Percentiles rank a stretch among this genome's conserved stretches.
Evolutionary conservation across 2,329 filamentous ascomycete species (phyloP).

Genomic region (Golovinomyces cichoracearum): DNA sequence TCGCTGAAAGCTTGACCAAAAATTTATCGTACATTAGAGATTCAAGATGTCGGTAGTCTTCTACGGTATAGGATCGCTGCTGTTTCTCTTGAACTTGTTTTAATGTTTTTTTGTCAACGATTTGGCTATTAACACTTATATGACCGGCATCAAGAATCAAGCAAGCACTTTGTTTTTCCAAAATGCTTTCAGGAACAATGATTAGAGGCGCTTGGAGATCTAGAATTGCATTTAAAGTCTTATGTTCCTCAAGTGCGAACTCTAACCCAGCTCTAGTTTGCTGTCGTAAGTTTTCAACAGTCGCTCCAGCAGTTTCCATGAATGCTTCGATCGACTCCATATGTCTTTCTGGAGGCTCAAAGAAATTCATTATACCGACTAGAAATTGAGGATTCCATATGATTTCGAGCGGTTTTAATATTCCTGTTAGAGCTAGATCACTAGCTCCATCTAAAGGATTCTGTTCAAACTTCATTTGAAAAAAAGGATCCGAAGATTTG

Average conservation of each 20-base stretch:
- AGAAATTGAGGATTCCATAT: conserved; percentile 93
- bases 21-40: conserved; percentile 97
- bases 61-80: conserved; percentile 59
- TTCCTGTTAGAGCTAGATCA: conserved; percentile 70
- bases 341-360: conserved; percentile 82
- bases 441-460: conserved; percentile 83
- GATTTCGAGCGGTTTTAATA: conserved; percentile 83
- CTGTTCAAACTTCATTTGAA: conserved; percentile 76
- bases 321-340: conserved; percentile 96
- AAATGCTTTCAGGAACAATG: conserved; percentile 85
- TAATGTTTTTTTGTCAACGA: conserved; percentile 77
- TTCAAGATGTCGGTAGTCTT: conserved; percentile 70
- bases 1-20: conserved; percentile 72
- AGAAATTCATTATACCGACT: conserved; percentile 77
- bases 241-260: conserved; percentile 91
- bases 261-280: conserved; percentile 89
- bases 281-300: conserved; percentile 78
- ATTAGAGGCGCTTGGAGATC: conserved; percentile 90
- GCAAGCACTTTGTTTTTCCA: conserved; percentile 52
- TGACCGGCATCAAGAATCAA: conserved; percentile 91
- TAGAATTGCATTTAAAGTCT: conserved; percentile 86
- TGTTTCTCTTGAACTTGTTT: conserved; percentile 80
- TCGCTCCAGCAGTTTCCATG: conserved; percentile 86
- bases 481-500: conserved; percentile 47
- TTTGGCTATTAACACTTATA: conserved; percentile 73